phyloP scores from a whole-genome alignment of 495 filamentous ascomycete genomes.

The Annulohypoxylon stygium region DNA sequence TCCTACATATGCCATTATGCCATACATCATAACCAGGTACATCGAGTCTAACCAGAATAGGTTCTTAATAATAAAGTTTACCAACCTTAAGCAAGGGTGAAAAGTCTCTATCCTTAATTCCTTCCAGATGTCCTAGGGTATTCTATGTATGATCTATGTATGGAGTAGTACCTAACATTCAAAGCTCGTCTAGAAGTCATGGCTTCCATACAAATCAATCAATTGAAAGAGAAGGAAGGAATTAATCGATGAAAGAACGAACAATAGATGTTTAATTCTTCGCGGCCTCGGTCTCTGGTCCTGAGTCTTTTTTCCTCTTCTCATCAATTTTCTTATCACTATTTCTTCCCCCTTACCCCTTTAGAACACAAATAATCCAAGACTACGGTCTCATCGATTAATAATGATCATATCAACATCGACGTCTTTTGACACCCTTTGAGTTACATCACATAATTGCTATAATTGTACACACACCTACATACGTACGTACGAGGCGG shows the following conservation, averaged over 20 bases:
- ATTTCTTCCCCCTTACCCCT: slow-evolving; percentile 10
- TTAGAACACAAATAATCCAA: slow-evolving; percentile 12
- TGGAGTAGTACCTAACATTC: not conserved
- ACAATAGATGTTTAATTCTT: not conserved
- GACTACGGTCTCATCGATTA: slow-evolving; percentile 45
- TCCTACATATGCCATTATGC: not conserved
- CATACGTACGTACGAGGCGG: slow-evolving; percentile 36
- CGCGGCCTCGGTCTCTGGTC: not conserved
- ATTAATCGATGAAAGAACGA: not conserved
- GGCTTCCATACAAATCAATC: not conserved
- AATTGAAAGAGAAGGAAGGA: not conserved
- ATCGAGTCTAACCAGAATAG: slow-evolving; percentile 7
- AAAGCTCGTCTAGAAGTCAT: slow-evolving; percentile 1
- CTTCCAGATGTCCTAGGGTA: not conserved
- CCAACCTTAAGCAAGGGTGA: not conserved
- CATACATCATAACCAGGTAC: slow-evolving; percentile 8
- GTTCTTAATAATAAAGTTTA: slow-evolving; percentile 16
- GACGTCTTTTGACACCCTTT: slow-evolving; percentile 42
- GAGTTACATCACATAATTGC: slow-evolving; percentile 47
- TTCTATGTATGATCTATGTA: not conserved
- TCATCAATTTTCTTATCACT: slow-evolving; percentile 14
- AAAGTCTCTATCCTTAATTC: not conserved
- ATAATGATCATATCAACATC: slow-evolving; percentile 44
- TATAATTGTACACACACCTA: slow-evolving; percentile 37
- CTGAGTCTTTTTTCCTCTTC: slow-evolving; percentile 6